Conservation (phyloP, 495 filamentous ascomycete genomes). For the Aspergillus egyptiacus region DNA sequence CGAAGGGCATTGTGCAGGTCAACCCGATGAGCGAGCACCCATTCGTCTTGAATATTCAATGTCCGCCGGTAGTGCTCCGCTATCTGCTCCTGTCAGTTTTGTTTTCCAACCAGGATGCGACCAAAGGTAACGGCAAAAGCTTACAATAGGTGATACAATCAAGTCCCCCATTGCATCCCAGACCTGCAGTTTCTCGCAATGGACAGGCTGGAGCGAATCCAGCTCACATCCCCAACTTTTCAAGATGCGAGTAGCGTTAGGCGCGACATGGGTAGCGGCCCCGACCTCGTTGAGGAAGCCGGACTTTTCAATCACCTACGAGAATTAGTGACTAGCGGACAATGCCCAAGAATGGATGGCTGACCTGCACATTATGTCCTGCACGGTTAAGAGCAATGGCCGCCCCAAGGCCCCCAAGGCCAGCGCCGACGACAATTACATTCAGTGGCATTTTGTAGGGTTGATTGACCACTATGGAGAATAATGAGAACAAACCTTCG, state of each 20-base stretch:
- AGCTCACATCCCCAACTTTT: slow-evolving; percentile 40
- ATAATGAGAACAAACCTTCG: no score
- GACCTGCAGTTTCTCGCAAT: slow-evolving; percentile 12
- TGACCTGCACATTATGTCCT: slow-evolving; percentile 46
- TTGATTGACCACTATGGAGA: no score
- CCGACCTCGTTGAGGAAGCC: slow-evolving; percentile 47
- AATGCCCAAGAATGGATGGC: not conserved
- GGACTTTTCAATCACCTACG: slow-evolving; percentile 44
- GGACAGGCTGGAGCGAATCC: slow-evolving; percentile 22
- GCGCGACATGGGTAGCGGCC: slow-evolving; percentile 46
- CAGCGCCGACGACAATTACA: slow-evolving; percentile 51
- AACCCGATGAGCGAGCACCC: slow-evolving; percentile 41
- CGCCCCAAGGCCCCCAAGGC: slow-evolving; percentile 52
- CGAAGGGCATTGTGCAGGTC: slow-evolving; percentile 45
- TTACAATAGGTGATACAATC: slow-evolving; percentile 12
- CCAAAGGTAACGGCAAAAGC: not conserved
- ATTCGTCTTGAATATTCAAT: slow-evolving; percentile 21
- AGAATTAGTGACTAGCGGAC: not conserved
- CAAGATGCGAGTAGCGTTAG: slow-evolving; percentile 46
- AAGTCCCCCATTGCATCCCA: slow-evolving; percentile 10
- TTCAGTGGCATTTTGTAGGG: slow-evolving; percentile 31
- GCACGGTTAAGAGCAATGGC: slow-evolving; percentile 48
- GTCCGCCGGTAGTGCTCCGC: slow-evolving; percentile 16
- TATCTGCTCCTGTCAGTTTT: slow-evolving; percentile 1
- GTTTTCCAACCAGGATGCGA: not conserved